Evolutionary conservation across 2,329 filamentous ascomycete genomes (phyloP).

Genomic region (Stagonosporopsis vannaccii): DNA sequence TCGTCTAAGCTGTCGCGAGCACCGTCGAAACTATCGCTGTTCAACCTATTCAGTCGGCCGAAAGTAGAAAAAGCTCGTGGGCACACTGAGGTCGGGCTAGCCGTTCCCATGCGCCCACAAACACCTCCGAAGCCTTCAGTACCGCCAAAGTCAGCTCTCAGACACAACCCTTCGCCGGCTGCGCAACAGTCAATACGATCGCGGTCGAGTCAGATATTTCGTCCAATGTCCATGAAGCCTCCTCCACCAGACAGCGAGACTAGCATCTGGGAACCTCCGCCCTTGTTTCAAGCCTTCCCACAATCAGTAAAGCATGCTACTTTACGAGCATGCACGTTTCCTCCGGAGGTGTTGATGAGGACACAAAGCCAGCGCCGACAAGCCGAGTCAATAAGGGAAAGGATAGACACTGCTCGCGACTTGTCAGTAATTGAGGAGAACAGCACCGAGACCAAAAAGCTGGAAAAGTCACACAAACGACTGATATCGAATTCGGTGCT

Average conservation of each 20-base stretch:
- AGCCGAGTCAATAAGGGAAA: conserved; percentile 50
- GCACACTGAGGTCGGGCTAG: conserved; percentile 54
- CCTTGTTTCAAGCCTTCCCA: conserved; percentile 85
- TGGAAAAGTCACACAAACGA: conserved; percentile 54
- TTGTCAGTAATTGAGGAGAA: conserved; percentile 39
- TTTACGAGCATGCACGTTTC: conserved; percentile 70
- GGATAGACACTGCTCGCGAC: conserved; percentile 47
- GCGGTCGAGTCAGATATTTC: conserved; percentile 43
- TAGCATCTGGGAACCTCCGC: conserved; percentile 61
- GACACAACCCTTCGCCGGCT: conserved; percentile 40
- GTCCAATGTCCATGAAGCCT: conserved; percentile 40
- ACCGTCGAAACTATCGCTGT: conserved; percentile 57
- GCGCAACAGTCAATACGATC: conserved; percentile 41
- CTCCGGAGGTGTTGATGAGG: conserved; percentile 73
- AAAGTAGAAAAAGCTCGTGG: conserved; percentile 58
- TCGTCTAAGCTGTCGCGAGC: conserved; percentile 41
- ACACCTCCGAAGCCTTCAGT: conserved; percentile 33
- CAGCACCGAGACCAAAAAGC: conserved; percentile 38
- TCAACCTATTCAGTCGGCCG: conserved; percentile 58
- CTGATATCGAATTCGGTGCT: conserved; percentile 48
- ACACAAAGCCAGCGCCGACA: conserved; percentile 62
- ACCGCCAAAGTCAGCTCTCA: conserved; percentile 32
- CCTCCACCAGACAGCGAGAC: conserved; percentile 42
- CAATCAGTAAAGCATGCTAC: conserved; percentile 80
- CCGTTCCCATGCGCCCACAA: conserved; percentile 44